Evolutionary conservation across 2,329 filamentous ascomycete species (phyloP).

Genomic region (Ambrosiella xylebori): DNA sequence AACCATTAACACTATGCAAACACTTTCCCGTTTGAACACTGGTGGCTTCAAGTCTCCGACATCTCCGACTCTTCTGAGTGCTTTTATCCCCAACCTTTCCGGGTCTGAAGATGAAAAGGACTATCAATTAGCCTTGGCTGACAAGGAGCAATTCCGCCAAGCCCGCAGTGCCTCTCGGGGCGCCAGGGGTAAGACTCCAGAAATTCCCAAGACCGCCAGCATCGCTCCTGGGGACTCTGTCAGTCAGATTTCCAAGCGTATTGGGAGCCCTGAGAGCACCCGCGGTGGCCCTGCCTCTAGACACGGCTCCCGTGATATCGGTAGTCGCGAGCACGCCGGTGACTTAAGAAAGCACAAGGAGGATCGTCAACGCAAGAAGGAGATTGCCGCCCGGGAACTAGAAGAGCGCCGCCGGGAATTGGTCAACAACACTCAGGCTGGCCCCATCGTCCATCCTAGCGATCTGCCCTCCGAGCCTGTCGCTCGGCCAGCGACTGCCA

Average conservation of each 20-base stretch:
- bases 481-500: constrained; percentile 17
- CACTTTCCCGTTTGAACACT: constrained; percentile 16
- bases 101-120: constrained; percentile 51
- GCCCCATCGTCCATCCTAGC: constrained; percentile 60
- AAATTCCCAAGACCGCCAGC: constrained; percentile 13
- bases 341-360: constrained; percentile 39
- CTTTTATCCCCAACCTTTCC: constrained; percentile 30
- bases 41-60: constrained; percentile 6
- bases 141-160: constrained; percentile 39
- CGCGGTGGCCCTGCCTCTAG: constrained; percentile 12
- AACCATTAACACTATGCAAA: constrained; percentile 30
- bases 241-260: neutral
- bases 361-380: constrained; percentile 50
- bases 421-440: constrained; percentile 61
- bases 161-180: constrained; percentile 33
- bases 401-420: constrained; percentile 77
- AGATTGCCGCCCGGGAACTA: constrained; percentile 64
- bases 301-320: constrained; percentile 18
- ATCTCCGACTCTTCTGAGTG: constrained; percentile 39
- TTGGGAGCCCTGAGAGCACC: neutral
- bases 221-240: neutral
- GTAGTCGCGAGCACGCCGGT: constrained; percentile 31
- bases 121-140: constrained; percentile 33
- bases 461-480: constrained; percentile 26
- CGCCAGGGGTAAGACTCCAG: constrained; percentile 16